phyloP scores from a whole-genome alignment of 2,329 filamentous ascomycete species.

The Fusarium albidum region DNA sequence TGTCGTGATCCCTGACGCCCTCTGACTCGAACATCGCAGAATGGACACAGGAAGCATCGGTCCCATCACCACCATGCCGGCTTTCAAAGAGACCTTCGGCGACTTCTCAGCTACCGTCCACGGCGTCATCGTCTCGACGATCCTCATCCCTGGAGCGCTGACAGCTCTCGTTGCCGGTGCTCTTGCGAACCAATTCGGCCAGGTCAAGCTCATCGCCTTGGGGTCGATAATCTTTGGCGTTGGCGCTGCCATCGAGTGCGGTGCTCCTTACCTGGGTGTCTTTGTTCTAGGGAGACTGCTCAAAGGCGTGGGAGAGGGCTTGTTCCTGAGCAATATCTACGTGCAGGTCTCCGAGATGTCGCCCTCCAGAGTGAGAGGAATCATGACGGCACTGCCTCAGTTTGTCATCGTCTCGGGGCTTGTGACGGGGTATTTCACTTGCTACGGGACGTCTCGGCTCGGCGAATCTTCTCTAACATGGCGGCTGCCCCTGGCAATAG shows the following conservation, averaged over 20 bases:
- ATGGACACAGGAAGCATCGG: conserved; percentile 62
- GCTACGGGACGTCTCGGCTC: conserved; percentile 62
- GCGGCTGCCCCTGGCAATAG: conserved; percentile 60
- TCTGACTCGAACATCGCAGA: conserved; percentile 8
- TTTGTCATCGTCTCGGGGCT: conserved; percentile 61
- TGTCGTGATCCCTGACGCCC: rapidly evolving
- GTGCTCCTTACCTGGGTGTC: conserved; percentile 51
- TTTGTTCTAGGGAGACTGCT: conserved; percentile 65
- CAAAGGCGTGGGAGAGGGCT: conserved; percentile 64
- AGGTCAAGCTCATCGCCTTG: conserved; percentile 59
- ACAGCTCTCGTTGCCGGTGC: conserved; percentile 66
- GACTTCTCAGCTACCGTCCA: conserved; percentile 62
- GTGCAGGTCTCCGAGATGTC: conserved; percentile 68
- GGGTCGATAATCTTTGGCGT: conserved; percentile 62
- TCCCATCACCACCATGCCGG: conserved; percentile 65
- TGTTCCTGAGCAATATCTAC: conserved; percentile 61
- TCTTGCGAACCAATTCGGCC: conserved; percentile 62
- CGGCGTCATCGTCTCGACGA: conserved; percentile 67
- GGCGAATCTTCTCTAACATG: conserved; percentile 57
- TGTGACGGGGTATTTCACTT: conserved; percentile 65
- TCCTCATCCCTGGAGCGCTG: conserved; percentile 66
- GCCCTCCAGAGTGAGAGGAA: conserved; percentile 58
- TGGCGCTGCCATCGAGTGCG: conserved; percentile 55
- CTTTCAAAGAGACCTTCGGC: conserved; percentile 60
- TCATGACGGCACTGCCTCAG: conserved; percentile 61